Evolutionary conservation across 148 eudicot species (phyloP).

Genomic region (Rhododendron henanense): DNA sequence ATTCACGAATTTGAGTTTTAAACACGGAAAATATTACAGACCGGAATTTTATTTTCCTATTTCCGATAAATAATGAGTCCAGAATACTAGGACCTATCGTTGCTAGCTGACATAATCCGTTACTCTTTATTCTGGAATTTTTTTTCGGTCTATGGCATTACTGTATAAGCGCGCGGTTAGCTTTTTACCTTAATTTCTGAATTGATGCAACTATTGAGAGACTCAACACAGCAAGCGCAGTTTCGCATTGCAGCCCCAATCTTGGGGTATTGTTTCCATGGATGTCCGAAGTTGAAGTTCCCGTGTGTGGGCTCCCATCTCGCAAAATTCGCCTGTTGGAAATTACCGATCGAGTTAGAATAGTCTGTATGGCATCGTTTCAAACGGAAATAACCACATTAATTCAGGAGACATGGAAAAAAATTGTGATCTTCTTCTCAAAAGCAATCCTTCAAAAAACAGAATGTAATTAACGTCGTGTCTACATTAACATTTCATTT

Average conservation of each 20-base stretch:
- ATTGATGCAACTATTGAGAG: constrained; percentile 52
- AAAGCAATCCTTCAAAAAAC: no score
- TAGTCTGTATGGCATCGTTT: not conserved
- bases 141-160: not conserved
- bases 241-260: constrained; percentile 61
- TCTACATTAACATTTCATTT: no score
- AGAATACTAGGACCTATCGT: not conserved
- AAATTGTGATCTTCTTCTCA: no score
- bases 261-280: constrained; percentile 80
- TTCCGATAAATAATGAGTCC: not conserved
- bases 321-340: constrained; percentile 67
- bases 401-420: not conserved
- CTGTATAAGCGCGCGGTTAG: not conserved
- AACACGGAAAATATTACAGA: not conserved
- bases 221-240: constrained; percentile 73
- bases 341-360: not conserved
- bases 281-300: constrained; percentile 58
- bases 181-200: constrained; percentile 52
- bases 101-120: not conserved
- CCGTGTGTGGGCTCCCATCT: constrained; percentile 95
- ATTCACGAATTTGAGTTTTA: not conserved
- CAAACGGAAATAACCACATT: not conserved
- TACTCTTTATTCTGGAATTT: not conserved
- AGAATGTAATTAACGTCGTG: no score
- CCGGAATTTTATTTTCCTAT: not conserved